Evolutionary conservation across 768 basidiomycete genomes (phyloP), one percentile per base, ranked within the genome.

Genomic region (Boletus subcaerulescens): DNA sequence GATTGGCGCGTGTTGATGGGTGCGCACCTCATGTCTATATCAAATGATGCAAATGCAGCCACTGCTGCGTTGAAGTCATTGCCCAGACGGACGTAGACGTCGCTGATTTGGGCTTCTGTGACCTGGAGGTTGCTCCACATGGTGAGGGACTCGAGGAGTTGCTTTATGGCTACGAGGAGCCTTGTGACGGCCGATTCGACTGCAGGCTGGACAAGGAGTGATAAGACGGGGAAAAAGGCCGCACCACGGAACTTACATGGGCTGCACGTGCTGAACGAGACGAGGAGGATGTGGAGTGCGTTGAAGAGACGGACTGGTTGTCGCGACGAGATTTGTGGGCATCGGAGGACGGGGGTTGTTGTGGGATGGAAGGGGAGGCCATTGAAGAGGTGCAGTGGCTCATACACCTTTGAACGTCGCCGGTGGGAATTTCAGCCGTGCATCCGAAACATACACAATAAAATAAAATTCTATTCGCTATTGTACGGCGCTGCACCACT

Each of bases 21-120:
- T 31, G 81, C 92, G 70, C 71, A 98, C 96, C 80, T 77, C 89
- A 98, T 98, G 57, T 89, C 84, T 55, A 99, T 95, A 57, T 86
- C 85, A 60, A 87, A 93, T 13, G 80, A 76, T 3, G 81, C 80
- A 68, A 99, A 99, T 1, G 94, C 93, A 50, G 87, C 83, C 38
- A 95, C 91, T 11, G 94, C 94, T 15, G 84, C 82, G 67, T 98
- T 98, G 77, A 99, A 98, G 68, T 97, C 95, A 72, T 98, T 98
- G 22, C 97, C 97, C 22, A 99, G 78, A 51, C 86, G 84, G 50
- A 99, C 97, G 72, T 99, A 99, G 50, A 97, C 91, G 71, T 98
- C 93, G 78, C 94, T 97, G 67, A 99, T 93, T 61, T 90, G 79
- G 41, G 71, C 74, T 67, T 96, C 93, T 53, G 84, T 77, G 63